Evolutionary conservation across 108 stramenopile species (phyloP).

Genomic region (Pseudonitzschia delicatissima): DNA sequence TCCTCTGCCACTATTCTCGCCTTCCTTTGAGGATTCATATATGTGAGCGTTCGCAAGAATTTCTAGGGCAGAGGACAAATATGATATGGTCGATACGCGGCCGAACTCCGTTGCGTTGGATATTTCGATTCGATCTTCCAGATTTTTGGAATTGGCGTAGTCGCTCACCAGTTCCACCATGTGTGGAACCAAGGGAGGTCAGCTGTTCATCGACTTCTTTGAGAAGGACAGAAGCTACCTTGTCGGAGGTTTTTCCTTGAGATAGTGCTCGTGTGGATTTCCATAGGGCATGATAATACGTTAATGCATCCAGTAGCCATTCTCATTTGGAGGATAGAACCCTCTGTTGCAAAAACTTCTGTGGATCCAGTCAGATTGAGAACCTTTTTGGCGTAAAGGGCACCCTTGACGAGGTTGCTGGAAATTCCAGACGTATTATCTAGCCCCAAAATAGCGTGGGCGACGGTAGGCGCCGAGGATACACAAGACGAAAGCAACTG

Average conservation of each 20-base stretch:
- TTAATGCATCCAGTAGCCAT: conserved; percentile 15
- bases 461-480: conserved; percentile 12
- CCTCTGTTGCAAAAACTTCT: conserved; percentile 14
- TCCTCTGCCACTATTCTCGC: not conserved
- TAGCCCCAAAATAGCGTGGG: conserved; percentile 14
- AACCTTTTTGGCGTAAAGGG: conserved; percentile 5
- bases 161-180: conserved; percentile 11
- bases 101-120: conserved; percentile 20
- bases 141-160: conserved; percentile 9
- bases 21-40: not conserved
- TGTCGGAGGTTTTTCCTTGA: conserved; percentile 6
- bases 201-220: conserved; percentile 4
- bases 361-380: not conserved
- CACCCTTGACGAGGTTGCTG: conserved; percentile 9
- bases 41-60: conserved; percentile 21
- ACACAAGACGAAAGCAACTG: conserved; percentile 21
- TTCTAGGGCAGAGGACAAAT: conserved; percentile 22
- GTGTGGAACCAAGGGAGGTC: conserved; percentile 13
- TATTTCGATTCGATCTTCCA: conserved; percentile 15
- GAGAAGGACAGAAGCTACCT: not conserved
- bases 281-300: conserved; percentile 21
- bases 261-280: conserved; percentile 1
- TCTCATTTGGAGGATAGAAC: conserved; percentile 18
- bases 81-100: conserved; percentile 18
- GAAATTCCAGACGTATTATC: conserved; percentile 4